Percentiles rank a stretch among this genome's conserved stretches.
These are phyloP conservation scores for Diatrype stigma DNA, from an alignment of 2,329 filamentous ascomycete genomes.

Conservation along the genomic window DNA sequence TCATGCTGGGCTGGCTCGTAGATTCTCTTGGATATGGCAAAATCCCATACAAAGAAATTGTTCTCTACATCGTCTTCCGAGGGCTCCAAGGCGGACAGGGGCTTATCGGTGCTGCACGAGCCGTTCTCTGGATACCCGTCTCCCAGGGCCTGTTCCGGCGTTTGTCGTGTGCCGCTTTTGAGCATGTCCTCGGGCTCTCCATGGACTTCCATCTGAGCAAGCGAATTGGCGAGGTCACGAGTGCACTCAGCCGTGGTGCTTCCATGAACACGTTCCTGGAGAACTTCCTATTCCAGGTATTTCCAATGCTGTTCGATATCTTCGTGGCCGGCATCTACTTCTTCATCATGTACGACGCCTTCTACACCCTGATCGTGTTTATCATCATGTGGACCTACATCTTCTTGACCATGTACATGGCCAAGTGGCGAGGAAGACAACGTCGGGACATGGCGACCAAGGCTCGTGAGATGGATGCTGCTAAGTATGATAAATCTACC, in stretches of 20 bases:
- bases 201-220: constrained; percentile 49
- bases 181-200: constrained; percentile 42
- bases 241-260: constrained; percentile 42
- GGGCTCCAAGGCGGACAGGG: constrained; percentile 43
- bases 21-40: constrained; percentile 35
- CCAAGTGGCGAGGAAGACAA: constrained; percentile 40
- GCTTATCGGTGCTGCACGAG: constrained; percentile 35
- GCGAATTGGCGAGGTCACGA: constrained; percentile 47
- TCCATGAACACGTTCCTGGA: constrained; percentile 48
- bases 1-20: constrained; percentile 38
- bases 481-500: constrained; percentile 32
- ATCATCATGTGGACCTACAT: constrained; percentile 47
- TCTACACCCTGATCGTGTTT: constrained; percentile 45
- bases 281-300: constrained; percentile 43
- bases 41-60: constrained; percentile 38
- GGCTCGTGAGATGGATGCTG: constrained; percentile 44
- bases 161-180: constrained; percentile 41
- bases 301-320: constrained; percentile 48
- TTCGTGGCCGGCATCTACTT: constrained; percentile 45
- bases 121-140: constrained; percentile 45
- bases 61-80: constrained; percentile 40
- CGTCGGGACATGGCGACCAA: constrained; percentile 40
- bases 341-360: constrained; percentile 40
- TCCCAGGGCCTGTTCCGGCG: constrained; percentile 39
- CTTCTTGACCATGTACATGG: constrained; percentile 47